Percentiles rank a stretch among this genome's conserved stretches.
Conservation (phyloP, 306 rosid species). For the Acacia melanoxylon region DNA sequence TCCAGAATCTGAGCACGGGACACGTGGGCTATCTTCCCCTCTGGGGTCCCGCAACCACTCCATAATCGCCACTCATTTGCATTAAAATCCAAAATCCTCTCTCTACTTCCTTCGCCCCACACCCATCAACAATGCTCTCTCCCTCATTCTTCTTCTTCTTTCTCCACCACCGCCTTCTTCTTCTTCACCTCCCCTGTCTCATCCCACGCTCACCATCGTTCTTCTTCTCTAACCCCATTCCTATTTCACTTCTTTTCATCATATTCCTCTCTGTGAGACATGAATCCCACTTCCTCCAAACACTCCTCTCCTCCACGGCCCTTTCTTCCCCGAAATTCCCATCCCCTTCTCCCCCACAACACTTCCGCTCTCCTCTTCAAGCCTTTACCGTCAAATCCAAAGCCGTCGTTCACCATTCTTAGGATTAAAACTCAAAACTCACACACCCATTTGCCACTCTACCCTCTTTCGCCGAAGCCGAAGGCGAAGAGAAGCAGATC, state of each 20-base stretch:
- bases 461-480: constrained; percentile 79
- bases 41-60: not conserved
- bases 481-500: constrained; percentile 42
- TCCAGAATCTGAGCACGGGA: not conserved
- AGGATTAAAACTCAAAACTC: constrained; percentile 40
- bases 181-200: constrained; percentile 17
- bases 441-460: constrained; percentile 62
- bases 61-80: constrained; percentile 61
- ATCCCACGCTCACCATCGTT: constrained; percentile 54
- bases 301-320: constrained; percentile 25
- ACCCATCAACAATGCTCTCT: constrained; percentile 39
- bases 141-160: constrained; percentile 27
- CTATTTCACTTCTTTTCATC: constrained; percentile 15
- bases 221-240: constrained; percentile 50
- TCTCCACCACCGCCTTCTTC: constrained; percentile 12
- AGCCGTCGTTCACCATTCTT: constrained; percentile 23
- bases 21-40: constrained; percentile 10
- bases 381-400: constrained; percentile 25
- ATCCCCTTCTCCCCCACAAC: constrained; percentile 27
- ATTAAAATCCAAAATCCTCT: constrained; percentile 48
- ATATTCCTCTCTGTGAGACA: constrained; percentile 25
- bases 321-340: constrained; percentile 37
- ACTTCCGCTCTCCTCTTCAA: constrained; percentile 29
- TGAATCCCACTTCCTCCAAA: constrained; percentile 70
- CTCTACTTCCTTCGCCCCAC: constrained; percentile 21